These are phyloP conservation scores for Salmacisia buchloeana DNA, from an alignment of 1,284 basidiomycete species.

Conservation along the genomic window DNA sequence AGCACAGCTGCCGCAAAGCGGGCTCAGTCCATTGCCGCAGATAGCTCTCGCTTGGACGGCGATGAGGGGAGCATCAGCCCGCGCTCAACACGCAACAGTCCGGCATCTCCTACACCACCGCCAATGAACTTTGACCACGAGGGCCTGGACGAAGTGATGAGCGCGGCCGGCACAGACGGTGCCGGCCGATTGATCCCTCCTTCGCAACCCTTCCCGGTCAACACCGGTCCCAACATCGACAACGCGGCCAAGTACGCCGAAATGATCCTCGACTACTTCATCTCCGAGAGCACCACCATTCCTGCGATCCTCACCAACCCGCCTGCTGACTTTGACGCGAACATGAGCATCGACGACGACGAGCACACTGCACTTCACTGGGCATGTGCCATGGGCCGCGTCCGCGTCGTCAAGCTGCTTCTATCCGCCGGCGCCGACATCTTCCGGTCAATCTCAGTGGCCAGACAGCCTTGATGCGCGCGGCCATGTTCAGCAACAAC, in stretches of 20 bases:
- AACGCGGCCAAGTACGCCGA: constrained; percentile 66
- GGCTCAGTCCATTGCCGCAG: constrained; percentile 56
- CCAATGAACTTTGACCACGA: constrained; percentile 54
- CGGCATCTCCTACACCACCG: constrained; percentile 80
- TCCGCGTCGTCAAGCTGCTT: constrained; percentile 90
- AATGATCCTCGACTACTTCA: constrained; percentile 97
- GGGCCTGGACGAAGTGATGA: constrained; percentile 23
- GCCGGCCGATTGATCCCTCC: constrained; percentile 4
- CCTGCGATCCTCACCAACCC: constrained; percentile 82
- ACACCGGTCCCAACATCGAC: constrained; percentile 7
- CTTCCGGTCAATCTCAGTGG: constrained; percentile 95
- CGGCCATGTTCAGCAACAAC: constrained; percentile 99
- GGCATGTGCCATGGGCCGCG: constrained; percentile 98
- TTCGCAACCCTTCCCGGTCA: neutral
- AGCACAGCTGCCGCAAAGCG: constrained; percentile 27
- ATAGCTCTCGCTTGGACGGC: constrained; percentile 54
- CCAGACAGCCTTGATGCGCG: constrained; percentile 96
- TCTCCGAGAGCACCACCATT: constrained; percentile 91
- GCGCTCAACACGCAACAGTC: constrained; percentile 75
- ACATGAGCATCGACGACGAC: constrained; percentile 96
- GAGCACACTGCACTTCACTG: constrained; percentile 96
- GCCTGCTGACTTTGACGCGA: constrained; percentile 86
- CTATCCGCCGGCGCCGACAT: constrained; percentile 92
- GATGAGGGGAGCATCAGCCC: constrained; percentile 62
- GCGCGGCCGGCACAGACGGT: constrained; percentile 14